Base-by-base conservation (phyloP, 768 basidiomycete species). In the Pisolithus sp. region DNA sequence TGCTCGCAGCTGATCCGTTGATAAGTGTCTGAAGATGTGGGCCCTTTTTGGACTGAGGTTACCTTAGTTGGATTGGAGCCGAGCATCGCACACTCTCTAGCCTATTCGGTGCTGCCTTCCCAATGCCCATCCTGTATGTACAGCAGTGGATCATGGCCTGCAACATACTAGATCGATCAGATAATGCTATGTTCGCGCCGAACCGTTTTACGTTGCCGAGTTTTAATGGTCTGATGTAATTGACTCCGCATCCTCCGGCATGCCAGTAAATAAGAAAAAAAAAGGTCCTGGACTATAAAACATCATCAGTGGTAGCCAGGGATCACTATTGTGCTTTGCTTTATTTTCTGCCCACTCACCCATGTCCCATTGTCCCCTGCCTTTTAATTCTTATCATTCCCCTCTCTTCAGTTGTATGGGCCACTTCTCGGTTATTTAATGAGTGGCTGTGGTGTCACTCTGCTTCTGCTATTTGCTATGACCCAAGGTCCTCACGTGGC, bases 401-500 rank as follows among this genome's bases (percentile, higher is more conserved):
- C 26, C 23, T 26, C 45, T 28, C 4, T 21, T 21, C 38, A 30
- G 4, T 15, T 50, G 17, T 31, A 8, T 64, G 53, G 54, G 43
- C 48, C 10, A 21, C 8, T 24, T 44, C 52, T 60, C 55, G 50
- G 43, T 51, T 50, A 56, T 40, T 44, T 45, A 44, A 47, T 47
- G 41, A 54, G 47, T 61, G 58, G 63, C 48, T 45, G 56, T 68
- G 59, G 64, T 57, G 65, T 67, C 70, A 66, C 68, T 60, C 65
- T 57, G 50, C 1, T 2, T 38, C 49, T 62, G 36, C 58, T 70
- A 53, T 70, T 43, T 69, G 64, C 69, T 69, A 66, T 69, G 73
- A 72, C 62, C 61, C 74, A 73, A 64, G 73, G 57, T 59, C 61
- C 47, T 41, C 49, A 58, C 57, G 48, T 58, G 56, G 62, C 64